Conservation (phyloP, 371 early-diverging fungal species). For the Blyttiomyces sp. region DNA sequence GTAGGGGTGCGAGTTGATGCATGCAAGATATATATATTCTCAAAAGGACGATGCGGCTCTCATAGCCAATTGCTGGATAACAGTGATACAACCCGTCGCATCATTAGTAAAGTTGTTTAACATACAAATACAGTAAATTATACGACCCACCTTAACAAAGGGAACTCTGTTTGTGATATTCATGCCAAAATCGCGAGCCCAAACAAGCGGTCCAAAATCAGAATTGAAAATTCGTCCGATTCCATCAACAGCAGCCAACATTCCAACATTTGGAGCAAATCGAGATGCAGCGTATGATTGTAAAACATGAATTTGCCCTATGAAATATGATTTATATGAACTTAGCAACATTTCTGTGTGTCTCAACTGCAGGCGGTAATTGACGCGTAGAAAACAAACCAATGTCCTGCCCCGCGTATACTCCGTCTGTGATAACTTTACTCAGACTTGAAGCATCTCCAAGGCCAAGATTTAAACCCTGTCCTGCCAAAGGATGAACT, state of each 20-base stretch:
- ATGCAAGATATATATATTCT: no score
- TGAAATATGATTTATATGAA: neutral
- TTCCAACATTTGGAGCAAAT: slow-evolving; percentile 73
- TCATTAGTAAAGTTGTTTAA: no score
- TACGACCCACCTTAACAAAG: slow-evolving; percentile 48
- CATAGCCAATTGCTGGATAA: neutral
- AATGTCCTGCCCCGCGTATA: slow-evolving; percentile 74
- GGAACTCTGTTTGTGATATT: slow-evolving; percentile 60
- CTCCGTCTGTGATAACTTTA: slow-evolving; percentile 58
- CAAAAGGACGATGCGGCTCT: no score
- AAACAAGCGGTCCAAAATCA: slow-evolving; percentile 56
- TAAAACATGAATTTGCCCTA: slow-evolving; percentile 46
- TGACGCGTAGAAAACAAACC: slow-evolving; percentile 39
- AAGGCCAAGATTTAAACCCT: slow-evolving; percentile 92
- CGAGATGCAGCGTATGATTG: slow-evolving; percentile 73
- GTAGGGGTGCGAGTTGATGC: no score
- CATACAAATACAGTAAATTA: neutral
- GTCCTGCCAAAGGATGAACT: slow-evolving; percentile 94
- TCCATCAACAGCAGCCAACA: slow-evolving; percentile 82
- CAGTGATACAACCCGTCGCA: no score
- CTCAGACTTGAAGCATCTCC: slow-evolving; percentile 77
- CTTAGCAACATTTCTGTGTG: neutral
- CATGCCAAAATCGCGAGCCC: slow-evolving; percentile 67
- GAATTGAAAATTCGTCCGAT: slow-evolving; percentile 73
- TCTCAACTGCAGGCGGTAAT: neutral